These are phyloP conservation scores for Flaveria trinervia DNA, from an alignment of 129 eudicot genomes.

Conservation along the genomic window DNA sequence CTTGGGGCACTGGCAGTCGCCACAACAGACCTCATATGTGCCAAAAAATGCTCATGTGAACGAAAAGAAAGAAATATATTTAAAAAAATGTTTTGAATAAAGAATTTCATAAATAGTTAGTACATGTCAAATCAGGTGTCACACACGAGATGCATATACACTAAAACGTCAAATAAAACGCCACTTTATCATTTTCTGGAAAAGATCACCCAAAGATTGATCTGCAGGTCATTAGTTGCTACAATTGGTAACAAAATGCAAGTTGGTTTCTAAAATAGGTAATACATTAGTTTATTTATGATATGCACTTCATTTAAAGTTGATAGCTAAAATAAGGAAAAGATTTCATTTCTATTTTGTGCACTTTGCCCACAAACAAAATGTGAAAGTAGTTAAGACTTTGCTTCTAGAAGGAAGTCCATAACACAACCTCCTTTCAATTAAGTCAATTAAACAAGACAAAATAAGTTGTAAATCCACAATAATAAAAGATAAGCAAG, in stretches of 20 bases:
- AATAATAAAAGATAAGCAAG: background rate
- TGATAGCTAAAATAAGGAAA: background rate
- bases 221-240: too few relatives aligned
- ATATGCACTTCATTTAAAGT: background rate
- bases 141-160: background rate
- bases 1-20: background rate
- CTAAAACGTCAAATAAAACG: background rate
- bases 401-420: too few relatives aligned
- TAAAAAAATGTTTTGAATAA: background rate
- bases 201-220: too few relatives aligned
- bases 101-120: background rate
- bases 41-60: background rate
- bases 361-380: background rate
- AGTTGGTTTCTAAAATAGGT: background rate
- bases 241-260: background rate
- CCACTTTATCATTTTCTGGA: too few relatives aligned
- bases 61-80: too few relatives aligned
- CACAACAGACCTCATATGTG: background rate
- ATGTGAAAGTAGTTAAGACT: background rate
- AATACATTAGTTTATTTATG: too few relatives aligned
- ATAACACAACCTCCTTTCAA: too few relatives aligned
- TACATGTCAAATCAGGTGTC: background rate
- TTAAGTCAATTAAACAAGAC: background rate
- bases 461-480: background rate
- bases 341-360: background rate